These are phyloP conservation scores for Pyrrhoderma lamaoense DNA, from an alignment of 1,284 basidiomycete genomes.

Conservation along the genomic window DNA sequence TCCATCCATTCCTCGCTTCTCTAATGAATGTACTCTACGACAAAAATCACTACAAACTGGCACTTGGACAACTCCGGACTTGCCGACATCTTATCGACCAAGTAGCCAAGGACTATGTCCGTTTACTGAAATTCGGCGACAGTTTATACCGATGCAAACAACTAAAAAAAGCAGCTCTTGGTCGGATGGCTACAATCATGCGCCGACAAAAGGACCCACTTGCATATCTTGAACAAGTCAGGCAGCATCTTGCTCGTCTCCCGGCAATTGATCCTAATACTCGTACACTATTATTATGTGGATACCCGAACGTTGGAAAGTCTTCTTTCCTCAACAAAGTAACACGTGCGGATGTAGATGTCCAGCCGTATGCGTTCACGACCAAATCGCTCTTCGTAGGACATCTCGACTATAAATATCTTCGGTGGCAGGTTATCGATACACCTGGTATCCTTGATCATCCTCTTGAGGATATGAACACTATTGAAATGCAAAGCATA, in stretches of 20 bases:
- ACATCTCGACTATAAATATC: slow-evolving; percentile 95
- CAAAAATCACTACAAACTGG: slow-evolving; percentile 98
- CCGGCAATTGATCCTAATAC: slow-evolving; percentile 95
- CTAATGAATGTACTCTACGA: slow-evolving; percentile 96
- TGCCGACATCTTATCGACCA: slow-evolving; percentile 92
- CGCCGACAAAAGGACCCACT: slow-evolving; percentile 93
- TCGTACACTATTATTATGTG: slow-evolving; percentile 92
- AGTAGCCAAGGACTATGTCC: slow-evolving; percentile 92
- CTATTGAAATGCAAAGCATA: slow-evolving; percentile 98
- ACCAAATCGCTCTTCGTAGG: slow-evolving; percentile 96
- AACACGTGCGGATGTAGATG: slow-evolving; percentile 93
- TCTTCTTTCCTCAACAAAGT: slow-evolving; percentile 98
- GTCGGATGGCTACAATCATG: slow-evolving; percentile 98
- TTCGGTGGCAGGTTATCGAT: slow-evolving; percentile 97
- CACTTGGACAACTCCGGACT: slow-evolving; percentile 89
- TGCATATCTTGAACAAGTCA: slow-evolving; percentile 94
- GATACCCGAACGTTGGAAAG: slow-evolving; percentile 97
- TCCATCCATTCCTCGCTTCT: slow-evolving; percentile 91
- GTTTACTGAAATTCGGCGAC: slow-evolving; percentile 93
- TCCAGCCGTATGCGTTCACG: slow-evolving; percentile 96
- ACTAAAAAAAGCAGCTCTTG: slow-evolving; percentile 89
- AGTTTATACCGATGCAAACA: slow-evolving; percentile 95
- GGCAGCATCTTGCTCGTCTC: slow-evolving; percentile 94
- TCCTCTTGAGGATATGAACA: slow-evolving; percentile 97
- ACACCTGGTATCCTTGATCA: slow-evolving; percentile 91